phyloP scores from a whole-genome alignment of 768 basidiomycete species.

The Naganishia vaughanmartiniae region DNA sequence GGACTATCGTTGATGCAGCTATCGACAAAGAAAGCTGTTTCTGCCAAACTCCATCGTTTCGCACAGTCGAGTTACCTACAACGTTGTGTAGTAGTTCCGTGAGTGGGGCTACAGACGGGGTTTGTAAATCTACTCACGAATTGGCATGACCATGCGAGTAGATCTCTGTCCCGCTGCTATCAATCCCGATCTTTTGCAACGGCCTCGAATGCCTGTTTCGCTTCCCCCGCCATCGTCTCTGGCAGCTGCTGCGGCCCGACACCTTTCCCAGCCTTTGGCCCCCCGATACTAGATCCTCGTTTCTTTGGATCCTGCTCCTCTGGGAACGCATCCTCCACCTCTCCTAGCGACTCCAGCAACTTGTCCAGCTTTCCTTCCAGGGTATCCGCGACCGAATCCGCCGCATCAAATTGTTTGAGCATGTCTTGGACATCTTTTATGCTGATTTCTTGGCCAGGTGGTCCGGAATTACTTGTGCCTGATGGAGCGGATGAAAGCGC shows the following conservation, averaged over 20 bases:
- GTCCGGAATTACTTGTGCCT: not conserved
- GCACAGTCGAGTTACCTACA: not conserved
- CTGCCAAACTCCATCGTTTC: no score
- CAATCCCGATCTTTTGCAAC: conserved; percentile 8
- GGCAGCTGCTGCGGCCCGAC: conserved; percentile 16
- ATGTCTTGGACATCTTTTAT: conserved; percentile 38
- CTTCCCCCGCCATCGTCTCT: conserved; percentile 29
- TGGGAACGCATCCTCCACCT: conserved; percentile 37
- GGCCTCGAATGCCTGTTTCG: conserved; percentile 25
- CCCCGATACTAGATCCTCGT: conserved; percentile 34
- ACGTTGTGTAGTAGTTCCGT: not conserved
- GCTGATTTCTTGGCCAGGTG: conserved; percentile 25
- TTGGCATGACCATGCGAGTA: not conserved
- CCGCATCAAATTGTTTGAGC: conserved; percentile 43
- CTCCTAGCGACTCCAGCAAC: conserved; percentile 36
- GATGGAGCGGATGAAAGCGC: conserved; percentile 27
- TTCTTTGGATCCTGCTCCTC: conserved; percentile 68
- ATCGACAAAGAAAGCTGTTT: no score
- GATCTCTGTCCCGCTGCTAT: not conserved
- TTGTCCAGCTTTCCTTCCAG: conserved; percentile 46
- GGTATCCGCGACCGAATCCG: conserved; percentile 47
- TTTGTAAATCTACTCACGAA: not conserved
- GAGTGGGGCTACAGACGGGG: not conserved
- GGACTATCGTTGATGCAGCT: no score
- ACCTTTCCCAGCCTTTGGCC: conserved; percentile 53